Base-by-base conservation (phyloP, 75 land plant species). In the Sequoiadendron giganteum region DNA sequence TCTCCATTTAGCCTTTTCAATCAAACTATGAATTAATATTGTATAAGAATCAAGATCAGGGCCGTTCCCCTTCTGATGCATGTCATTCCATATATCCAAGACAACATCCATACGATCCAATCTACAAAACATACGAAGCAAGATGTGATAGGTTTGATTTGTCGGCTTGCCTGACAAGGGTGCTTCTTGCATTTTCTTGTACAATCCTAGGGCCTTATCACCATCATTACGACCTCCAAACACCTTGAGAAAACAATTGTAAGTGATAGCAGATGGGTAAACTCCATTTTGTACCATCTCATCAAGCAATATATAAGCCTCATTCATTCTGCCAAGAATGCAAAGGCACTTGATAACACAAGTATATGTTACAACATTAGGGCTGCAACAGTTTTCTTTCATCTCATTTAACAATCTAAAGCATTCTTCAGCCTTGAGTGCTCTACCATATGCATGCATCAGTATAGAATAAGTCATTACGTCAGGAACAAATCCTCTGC, bases 231-330 rank as follows among this genome's bases (percentile, higher is more conserved):
- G 90, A 49, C 93, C 96, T 3, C 91, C 92, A 87, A 94, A 93
- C 84, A 95, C 94, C 88, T 96, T 94, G 18, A 97, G 92, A 92
- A 97, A 93, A 76, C 94, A 91, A 78, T 98, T 98, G 72, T 91
- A 97, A 42, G 95, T 97, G 16, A 81, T 90, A 1, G 92, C 92
- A 36, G 92, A 88, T 11, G 98, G 97, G 65, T 83, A 80, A 43
- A 94, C 91, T 15, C 97, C 98, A 86, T 90, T 86, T 19, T 85
- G 84, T 40, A 83, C 91, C 98, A 97, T 97, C 88, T 97, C 99
- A 72, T 85, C 85, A 58, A 97, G 90, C 87, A 97, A 86, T 28
- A 83, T 85, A 87, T 96, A 93, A 2, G 95, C 99, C 30, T 95
- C 94, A 30, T 92, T 92, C 18, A 94, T 78, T 86, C 94, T 95